Percentiles rank a stretch among this genome's conserved stretches.
Conservation (phyloP, 176 grass and related monocot genomes). For the Typha latifolia region DNA sequence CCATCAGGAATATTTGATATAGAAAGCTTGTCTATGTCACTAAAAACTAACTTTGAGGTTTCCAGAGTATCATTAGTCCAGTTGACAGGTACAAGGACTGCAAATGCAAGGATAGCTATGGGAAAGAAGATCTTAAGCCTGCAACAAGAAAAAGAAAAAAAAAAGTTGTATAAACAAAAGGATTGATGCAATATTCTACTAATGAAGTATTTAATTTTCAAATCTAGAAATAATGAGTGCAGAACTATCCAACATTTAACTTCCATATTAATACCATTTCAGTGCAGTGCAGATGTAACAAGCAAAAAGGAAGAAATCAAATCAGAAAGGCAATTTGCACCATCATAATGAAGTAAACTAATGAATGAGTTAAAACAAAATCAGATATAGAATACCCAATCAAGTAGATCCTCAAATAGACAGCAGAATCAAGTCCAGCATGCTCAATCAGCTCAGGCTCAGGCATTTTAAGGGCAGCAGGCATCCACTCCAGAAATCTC, state of each 20-base stretch:
- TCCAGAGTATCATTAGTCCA: constrained; percentile 80
- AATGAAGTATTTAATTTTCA: too few species aligned
- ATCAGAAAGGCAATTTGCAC: neutral
- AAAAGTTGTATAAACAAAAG: neutral
- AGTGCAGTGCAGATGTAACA: too few species aligned
- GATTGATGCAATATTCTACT: too few species aligned
- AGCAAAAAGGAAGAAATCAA: neutral
- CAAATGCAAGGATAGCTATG: constrained; percentile 70
- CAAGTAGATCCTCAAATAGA: constrained; percentile 94
- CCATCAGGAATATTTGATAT: constrained; percentile 86
- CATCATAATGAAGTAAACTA: neutral
- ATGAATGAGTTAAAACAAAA: constrained; percentile 14
- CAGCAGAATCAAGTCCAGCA: constrained; percentile 92
- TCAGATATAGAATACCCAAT: constrained; percentile 44
- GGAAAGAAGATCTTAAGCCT: constrained; percentile 97
- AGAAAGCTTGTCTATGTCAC: constrained; percentile 75
- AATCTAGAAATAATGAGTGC: too few species aligned
- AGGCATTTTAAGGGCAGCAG: constrained; percentile 91
- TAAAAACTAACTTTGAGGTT: constrained; percentile 30
- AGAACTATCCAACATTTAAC: too few species aligned
- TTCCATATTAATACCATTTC: too few species aligned
- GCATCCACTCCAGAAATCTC: constrained; percentile 88
- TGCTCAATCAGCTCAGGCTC: constrained; percentile 94
- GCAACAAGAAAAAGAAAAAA: constrained; percentile 15
- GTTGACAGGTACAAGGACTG: constrained; percentile 83